A percentile compares a stretch with the other conserved stretches of the same genome.
phyloP scores from a whole-genome alignment of 192 early-diverging fungal species.

The Radiomyces spectabilis region DNA sequence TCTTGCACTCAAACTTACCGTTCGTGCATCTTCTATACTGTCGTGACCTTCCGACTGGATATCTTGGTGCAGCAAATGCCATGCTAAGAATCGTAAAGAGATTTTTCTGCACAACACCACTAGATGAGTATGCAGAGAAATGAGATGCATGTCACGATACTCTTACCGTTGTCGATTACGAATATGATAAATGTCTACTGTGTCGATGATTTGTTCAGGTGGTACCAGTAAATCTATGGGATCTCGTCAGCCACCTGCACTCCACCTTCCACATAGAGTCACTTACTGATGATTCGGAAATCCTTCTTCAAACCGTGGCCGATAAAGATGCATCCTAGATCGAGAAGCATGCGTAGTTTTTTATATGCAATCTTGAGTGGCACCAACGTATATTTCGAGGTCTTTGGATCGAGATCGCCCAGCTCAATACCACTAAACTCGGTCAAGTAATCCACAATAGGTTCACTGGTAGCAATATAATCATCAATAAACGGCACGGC shows the following conservation, averaged over 20 bases:
- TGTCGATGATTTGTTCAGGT: constrained; percentile 82
- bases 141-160: no score
- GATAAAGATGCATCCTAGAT: constrained; percentile 86
- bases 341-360: constrained; percentile 83
- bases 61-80: constrained; percentile 73
- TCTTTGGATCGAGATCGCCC: constrained; percentile 71
- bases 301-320: constrained; percentile 95
- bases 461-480: constrained; percentile 80
- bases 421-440: constrained; percentile 90
- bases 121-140: no score
- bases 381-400: constrained; percentile 73
- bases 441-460: constrained; percentile 87
- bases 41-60: constrained; percentile 91
- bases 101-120: constrained; percentile 81
- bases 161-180: constrained; percentile 65
- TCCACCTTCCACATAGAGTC: background rate
- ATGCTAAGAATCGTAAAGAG: constrained; percentile 86
- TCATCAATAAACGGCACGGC: constrained; percentile 94
- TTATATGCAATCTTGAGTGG: constrained; percentile 91
- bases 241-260: no score
- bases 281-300: constrained; percentile 87
- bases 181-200: constrained; percentile 87
- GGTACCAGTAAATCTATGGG: constrained; percentile 76
- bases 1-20: constrained; percentile 38
- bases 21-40: constrained; percentile 88